These are phyloP conservation scores for Zygnema cylindricum DNA, from an alignment of 139 green algal genomes.

Conservation along the genomic window DNA sequence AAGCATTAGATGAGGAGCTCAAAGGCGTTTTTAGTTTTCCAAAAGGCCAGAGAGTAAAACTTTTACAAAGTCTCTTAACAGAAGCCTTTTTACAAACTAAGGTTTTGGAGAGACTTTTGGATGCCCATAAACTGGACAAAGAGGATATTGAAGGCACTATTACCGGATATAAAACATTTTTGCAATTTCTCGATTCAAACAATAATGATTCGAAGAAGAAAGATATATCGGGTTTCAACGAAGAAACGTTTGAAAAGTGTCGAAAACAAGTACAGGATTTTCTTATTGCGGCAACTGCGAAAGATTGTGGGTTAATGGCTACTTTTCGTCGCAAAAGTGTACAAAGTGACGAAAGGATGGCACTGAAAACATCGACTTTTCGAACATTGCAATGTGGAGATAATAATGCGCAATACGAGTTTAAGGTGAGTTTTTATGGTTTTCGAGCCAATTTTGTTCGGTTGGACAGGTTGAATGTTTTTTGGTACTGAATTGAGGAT, in stretches of 20 bases:
- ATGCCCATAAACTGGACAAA: slow-evolving; percentile 69
- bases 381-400: background rate
- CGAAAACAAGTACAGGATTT: slow-evolving; percentile 71
- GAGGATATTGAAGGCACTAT: slow-evolving; percentile 71
- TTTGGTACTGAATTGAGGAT: no score
- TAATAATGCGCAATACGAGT: background rate
- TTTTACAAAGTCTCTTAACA: slow-evolving; percentile 3
- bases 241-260: slow-evolving; percentile 46
- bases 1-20: background rate
- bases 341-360: background rate
- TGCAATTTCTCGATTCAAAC: background rate
- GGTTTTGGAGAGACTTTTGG: slow-evolving; percentile 66
- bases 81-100: slow-evolving; percentile 48
- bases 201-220: background rate
- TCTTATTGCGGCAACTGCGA: slow-evolving; percentile 76
- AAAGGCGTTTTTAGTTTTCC: background rate
- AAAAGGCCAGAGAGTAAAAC: slow-evolving; percentile 32
- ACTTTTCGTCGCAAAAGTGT: slow-evolving; percentile 61
- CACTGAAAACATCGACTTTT: background rate
- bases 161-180: slow-evolving; percentile 50
- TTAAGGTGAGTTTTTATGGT: slow-evolving; percentile 12
- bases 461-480: no score
- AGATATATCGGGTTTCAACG: slow-evolving; percentile 4
- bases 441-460: no score
- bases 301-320: slow-evolving; percentile 87